Base-by-base conservation (phyloP, 768 basidiomycete genomes). In the Boletus tomentosulus region DNA sequence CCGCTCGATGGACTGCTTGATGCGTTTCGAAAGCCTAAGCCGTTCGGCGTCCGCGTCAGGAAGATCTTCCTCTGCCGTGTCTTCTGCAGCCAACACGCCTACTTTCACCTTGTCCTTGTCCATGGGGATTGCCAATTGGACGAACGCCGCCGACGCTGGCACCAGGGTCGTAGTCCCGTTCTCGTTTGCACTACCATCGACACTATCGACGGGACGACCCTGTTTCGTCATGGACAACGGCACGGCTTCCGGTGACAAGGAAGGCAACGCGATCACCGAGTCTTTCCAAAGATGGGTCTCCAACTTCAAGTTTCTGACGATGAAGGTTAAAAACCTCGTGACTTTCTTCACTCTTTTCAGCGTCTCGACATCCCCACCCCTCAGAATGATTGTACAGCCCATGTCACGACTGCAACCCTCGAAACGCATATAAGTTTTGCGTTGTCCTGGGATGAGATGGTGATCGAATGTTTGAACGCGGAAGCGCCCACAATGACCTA, bases 381-480 rank as follows among this genome's bases (percentile, higher is more conserved):
- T 82, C 44, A 99, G 70, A 37, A 98, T 78, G 60, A 99, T 87
- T 2, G 97, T 98, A 59, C 94, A 98, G 0, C 95, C 95, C 81
- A 92, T 88, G 57, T 97, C 92, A 47, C 82, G 81, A 65, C 82
- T 88, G 63, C 95, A 97, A 2, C 96, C 96, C 71, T 99, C 97
- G 63, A 99, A 98, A 1, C 97, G 87, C 92, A 99, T 94, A 65
- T 92, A 89, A 0, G 96, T 92, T 76, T 99, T 99, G 52, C 97
- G 80, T 16, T 81, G 81, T 19, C 93, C 94, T n/a, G 95, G 93
- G 39, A 98, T 99, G 38, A 95, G 77, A 12, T 83, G 79, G 69
- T 99, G 95, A 58, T 98, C 96, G 67, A 89, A 98, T 0, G 97
- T 97, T 69, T 97, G 93, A 6, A 98, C 80, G 33, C 85, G 79